Evolutionary conservation across 1,139 yeast genomes (phyloP).

Genomic region (Kodamaea alishanica): DNA sequence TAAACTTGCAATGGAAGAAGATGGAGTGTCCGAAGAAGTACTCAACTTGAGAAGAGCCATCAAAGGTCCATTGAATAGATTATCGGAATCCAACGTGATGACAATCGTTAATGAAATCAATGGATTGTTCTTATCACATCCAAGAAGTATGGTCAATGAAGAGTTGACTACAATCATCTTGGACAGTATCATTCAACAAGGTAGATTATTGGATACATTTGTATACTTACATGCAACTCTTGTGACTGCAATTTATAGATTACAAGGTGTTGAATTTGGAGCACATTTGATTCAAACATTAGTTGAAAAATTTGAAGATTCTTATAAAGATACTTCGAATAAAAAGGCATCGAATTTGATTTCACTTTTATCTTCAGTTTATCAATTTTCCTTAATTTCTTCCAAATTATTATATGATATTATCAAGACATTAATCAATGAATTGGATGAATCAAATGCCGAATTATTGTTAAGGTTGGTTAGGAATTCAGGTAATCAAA

Average conservation of each 20-base stretch:
- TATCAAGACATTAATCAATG: constrained; percentile 51
- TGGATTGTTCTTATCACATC: constrained; percentile 55
- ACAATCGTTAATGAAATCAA: constrained; percentile 69
- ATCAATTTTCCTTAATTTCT: constrained; percentile 71
- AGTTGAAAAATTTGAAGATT: constrained; percentile 59
- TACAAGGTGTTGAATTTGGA: constrained; percentile 87
- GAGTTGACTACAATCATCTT: constrained; percentile 59
- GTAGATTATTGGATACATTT: constrained; percentile 68
- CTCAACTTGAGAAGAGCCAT: constrained; percentile 54
- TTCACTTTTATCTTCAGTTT: constrained; percentile 73
- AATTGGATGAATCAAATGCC: constrained; percentile 67
- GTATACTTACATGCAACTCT: constrained; percentile 78
- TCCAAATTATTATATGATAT: constrained; percentile 76
- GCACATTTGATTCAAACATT: constrained; percentile 78
- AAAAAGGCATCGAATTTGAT: constrained; percentile 68
- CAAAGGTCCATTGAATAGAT: constrained; percentile 78
- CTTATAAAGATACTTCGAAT: constrained; percentile 22
- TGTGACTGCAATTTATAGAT: constrained; percentile 67
- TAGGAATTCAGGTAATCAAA: constrained; percentile 74
- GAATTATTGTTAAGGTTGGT: constrained; percentile 72
- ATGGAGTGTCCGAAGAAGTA: constrained; percentile 44
- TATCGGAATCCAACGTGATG: constrained; percentile 79
- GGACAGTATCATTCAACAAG: constrained; percentile 66
- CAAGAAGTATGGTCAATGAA: constrained; percentile 76
- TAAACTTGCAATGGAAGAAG: constrained; percentile 39